Evolutionary conservation across 1,139 yeast species (phyloP).

Genomic region (Diutina scorzettiae): DNA sequence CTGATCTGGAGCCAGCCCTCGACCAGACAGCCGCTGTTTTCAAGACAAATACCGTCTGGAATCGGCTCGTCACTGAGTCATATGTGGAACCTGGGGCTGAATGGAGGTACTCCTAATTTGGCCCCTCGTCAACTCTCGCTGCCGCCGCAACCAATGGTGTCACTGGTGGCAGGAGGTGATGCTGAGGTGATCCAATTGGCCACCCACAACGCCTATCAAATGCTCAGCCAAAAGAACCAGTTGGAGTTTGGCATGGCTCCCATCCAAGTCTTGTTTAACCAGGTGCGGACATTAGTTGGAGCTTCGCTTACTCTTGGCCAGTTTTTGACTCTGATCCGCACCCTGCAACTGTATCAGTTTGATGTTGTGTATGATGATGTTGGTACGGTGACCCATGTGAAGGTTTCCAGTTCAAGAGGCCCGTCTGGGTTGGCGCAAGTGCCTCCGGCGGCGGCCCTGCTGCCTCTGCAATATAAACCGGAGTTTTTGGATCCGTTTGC

Average conservation of each 20-base stretch:
- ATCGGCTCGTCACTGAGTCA: neutral
- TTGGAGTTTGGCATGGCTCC: conserved; percentile 31
- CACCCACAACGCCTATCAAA: conserved; percentile 24
- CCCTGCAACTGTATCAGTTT: conserved; percentile 14
- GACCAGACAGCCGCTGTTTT: conserved; percentile 5
- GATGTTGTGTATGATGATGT: conserved; percentile 36
- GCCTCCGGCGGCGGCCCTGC: neutral
- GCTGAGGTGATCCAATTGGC: conserved; percentile 16
- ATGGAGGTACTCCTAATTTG: neutral
- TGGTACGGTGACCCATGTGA: conserved; percentile 34
- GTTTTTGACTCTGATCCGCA: conserved; percentile 27
- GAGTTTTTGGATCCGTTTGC: neutral
- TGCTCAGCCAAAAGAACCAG: conserved; percentile 20
- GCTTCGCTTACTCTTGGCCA: conserved; percentile 25
- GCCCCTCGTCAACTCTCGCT: neutral
- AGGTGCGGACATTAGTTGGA: conserved; percentile 5
- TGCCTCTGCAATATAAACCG: conserved; percentile 1
- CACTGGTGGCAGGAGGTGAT: conserved; percentile 2
- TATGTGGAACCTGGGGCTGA: neutral
- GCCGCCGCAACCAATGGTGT: conserved; percentile 2
- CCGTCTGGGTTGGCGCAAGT: neutral
- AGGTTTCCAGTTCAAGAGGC: conserved; percentile 9
- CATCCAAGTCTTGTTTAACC: conserved; percentile 20
- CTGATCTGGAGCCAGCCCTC: conserved; percentile 5
- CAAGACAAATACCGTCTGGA: conserved; percentile 12